Conservation (phyloP, 106 monocot genomes). For the Allium fistulosum region DNA sequence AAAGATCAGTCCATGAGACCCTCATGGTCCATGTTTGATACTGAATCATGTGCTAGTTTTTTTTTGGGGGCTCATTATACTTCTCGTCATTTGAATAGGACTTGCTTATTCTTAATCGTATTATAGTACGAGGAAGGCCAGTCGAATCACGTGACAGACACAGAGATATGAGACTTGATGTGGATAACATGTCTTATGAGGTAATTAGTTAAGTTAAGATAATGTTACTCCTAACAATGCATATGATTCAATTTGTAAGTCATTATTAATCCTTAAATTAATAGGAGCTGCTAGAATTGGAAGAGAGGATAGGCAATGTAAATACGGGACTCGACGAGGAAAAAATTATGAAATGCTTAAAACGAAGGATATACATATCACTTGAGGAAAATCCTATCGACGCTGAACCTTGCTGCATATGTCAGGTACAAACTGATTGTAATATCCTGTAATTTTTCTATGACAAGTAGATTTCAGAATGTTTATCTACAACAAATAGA, state of each 20-base stretch:
- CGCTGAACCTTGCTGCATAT: slow-evolving; percentile 51
- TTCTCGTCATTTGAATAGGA: slow-evolving; percentile 10
- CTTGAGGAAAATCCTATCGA: slow-evolving; percentile 11
- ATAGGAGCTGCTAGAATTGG: slow-evolving; percentile 79
- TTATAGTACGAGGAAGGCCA: slow-evolving; percentile 28
- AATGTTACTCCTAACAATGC: background rate
- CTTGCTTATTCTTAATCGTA: slow-evolving; percentile 17
- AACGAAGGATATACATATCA: slow-evolving; percentile 31
- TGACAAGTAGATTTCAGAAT: no score
- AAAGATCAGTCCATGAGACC: background rate
- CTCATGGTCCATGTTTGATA: no score
- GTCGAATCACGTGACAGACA: slow-evolving; percentile 64
- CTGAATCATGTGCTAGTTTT: background rate
- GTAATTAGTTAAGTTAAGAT: slow-evolving; percentile 10
- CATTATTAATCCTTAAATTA: background rate
- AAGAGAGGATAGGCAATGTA: slow-evolving; percentile 86
- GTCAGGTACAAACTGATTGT: slow-evolving; percentile 25
- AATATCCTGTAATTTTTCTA: background rate
- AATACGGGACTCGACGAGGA: slow-evolving; percentile 74
- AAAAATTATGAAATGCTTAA: slow-evolving; percentile 46
- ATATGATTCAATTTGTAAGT: background rate
- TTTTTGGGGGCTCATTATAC: background rate
- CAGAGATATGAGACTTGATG: slow-evolving; percentile 86
- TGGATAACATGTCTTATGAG: slow-evolving; percentile 98
- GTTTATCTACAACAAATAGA: no score